Evolutionary conservation across 2,329 filamentous ascomycete species (phyloP).

Genomic region (Exophiala sp.): DNA sequence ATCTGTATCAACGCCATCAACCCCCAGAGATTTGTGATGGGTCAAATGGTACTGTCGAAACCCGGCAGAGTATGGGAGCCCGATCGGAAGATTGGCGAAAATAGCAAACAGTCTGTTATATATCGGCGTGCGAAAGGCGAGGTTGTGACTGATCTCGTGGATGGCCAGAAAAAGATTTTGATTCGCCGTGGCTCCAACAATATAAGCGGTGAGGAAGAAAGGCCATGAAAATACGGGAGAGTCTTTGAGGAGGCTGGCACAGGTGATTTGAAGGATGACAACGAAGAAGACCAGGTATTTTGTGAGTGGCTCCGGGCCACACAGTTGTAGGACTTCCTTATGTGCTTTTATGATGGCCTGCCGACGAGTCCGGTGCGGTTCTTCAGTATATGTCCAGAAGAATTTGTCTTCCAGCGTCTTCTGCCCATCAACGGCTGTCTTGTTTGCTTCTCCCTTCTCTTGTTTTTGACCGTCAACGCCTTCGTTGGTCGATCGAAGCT

Average conservation of each 20-base stretch:
- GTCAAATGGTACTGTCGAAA: conserved; percentile 97
- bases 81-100: conserved; percentile 92
- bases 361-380: conserved; percentile 85
- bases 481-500: conserved; percentile 2
- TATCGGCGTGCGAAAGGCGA: conserved; percentile 75
- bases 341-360: conserved; percentile 97
- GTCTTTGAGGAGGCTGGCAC: conserved; percentile 70
- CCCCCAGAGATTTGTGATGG: conserved; percentile 96
- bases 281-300: conserved; percentile 86
- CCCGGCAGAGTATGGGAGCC: conserved; percentile 88
- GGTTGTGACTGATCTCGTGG: conserved; percentile 97
- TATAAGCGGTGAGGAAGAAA: conserved; percentile 82
- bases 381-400: conserved; percentile 99
- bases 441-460: conserved; percentile 4
- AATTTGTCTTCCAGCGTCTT: conserved; percentile 54
- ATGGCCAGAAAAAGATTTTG: conserved; percentile 98
- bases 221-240: conserved; percentile 74
- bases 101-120: conserved; percentile 84
- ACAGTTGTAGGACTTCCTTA: conserved; percentile 95
- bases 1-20: conserved; percentile 92
- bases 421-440: conserved; percentile 1
- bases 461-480: neutral
- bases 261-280: conserved; percentile 70
- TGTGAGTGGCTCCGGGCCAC: conserved; percentile 89
- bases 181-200: conserved; percentile 90